These are phyloP conservation scores for Ophiocordyceps unilateralis DNA, from an alignment of 2,329 filamentous ascomycete genomes.

Conservation along the genomic window DNA sequence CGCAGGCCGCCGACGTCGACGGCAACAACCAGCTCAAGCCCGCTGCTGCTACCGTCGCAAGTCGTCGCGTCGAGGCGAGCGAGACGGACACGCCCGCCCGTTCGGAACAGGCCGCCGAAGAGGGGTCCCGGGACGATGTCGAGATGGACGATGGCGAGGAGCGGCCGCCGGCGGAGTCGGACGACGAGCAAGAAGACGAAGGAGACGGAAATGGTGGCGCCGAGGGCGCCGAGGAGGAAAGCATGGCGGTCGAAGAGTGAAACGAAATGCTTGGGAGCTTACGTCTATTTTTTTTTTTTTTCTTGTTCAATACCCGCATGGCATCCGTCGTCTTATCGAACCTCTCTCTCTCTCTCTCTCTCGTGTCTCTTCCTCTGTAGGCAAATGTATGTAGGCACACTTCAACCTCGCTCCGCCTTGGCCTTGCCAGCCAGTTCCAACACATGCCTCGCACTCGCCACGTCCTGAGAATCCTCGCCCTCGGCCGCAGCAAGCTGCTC, in stretches of 20 bases:
- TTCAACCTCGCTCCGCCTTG: slow-evolving; percentile 16
- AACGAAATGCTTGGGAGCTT: background rate
- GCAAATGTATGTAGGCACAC: too few species aligned
- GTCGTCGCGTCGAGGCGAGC: slow-evolving; percentile 20
- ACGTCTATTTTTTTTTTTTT: background rate
- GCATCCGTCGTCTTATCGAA: slow-evolving; percentile 12
- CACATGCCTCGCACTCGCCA: slow-evolving; percentile 37
- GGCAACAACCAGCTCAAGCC: slow-evolving; percentile 15
- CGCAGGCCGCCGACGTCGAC: slow-evolving; percentile 19
- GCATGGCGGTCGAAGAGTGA: background rate
- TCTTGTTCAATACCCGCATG: background rate
- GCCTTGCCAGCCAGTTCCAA: slow-evolving; percentile 34
- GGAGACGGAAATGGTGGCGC: slow-evolving; percentile 13
- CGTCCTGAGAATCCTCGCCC: slow-evolving; percentile 23
- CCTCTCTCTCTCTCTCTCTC: background rate
- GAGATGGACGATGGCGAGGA: slow-evolving; percentile 35
- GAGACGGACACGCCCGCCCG: slow-evolving; percentile 9
- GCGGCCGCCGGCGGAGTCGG: slow-evolving; percentile 21
- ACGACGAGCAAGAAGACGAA: slow-evolving; percentile 9
- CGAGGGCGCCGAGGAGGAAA: background rate
- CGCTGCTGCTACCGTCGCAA: background rate
- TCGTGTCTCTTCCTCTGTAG: background rate
- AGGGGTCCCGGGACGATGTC: slow-evolving; percentile 34
- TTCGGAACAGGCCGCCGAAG: slow-evolving; percentile 14
- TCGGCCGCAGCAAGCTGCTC: slow-evolving; percentile 53